Evolutionary conservation across 148 eudicot species (phyloP).

Genomic region (Rheum nobile): DNA sequence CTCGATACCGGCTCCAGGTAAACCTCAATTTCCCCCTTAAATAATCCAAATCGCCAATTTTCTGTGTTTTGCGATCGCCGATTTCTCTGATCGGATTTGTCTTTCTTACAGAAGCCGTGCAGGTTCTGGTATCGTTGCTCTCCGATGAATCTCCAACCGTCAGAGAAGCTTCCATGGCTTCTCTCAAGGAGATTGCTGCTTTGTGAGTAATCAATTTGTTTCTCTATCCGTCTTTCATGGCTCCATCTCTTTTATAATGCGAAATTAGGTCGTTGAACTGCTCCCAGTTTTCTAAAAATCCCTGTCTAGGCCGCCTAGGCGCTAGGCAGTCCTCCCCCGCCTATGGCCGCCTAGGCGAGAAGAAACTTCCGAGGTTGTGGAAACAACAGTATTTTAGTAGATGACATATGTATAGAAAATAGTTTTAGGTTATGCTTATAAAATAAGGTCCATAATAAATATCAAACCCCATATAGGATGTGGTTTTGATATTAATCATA

Average conservation of each 20-base stretch:
- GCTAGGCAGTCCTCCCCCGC: too few species aligned
- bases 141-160: constrained; percentile 81
- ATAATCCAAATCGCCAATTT: not conserved
- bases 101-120: constrained; percentile 61
- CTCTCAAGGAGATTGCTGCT: constrained; percentile 64
- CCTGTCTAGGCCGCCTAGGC: too few species aligned
- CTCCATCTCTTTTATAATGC: not conserved
- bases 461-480: too few species aligned
- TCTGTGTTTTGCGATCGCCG: not conserved
- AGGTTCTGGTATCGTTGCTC: constrained; percentile 57
- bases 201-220: constrained; percentile 29
- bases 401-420: too few species aligned
- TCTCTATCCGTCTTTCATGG: not conserved
- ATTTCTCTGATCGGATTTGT: not conserved
- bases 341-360: too few species aligned
- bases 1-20: constrained; percentile 67
- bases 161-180: constrained; percentile 73
- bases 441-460: too few species aligned
- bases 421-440: too few species aligned
- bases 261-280: not conserved
- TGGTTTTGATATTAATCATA: too few species aligned
- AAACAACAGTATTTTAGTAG: too few species aligned
- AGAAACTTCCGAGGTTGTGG: too few species aligned
- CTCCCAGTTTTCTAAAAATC: too few species aligned
- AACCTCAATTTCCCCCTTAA: not conserved